Evolutionary conservation across 345 rosid species (phyloP).

Genomic region (Tarenaya hassleriana): DNA sequence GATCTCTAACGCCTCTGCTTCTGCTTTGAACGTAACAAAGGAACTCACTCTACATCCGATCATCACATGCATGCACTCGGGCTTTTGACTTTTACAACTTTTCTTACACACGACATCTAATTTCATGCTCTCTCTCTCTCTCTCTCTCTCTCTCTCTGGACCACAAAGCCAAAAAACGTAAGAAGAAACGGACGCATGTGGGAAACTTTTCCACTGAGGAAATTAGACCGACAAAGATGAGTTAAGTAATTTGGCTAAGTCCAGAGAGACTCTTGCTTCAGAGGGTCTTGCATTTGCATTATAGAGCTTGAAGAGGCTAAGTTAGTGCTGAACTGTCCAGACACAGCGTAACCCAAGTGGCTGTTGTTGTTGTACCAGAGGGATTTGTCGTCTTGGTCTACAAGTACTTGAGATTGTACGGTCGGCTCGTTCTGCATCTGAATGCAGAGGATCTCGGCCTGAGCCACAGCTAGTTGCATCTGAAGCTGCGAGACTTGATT

Average conservation of each 20-base stretch:
- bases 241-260: slow-evolving; percentile 24
- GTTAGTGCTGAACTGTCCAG: slow-evolving; percentile 36
- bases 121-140: too few species aligned
- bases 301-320: slow-evolving; percentile 53
- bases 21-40: slow-evolving; percentile 13
- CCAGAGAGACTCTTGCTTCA: slow-evolving; percentile 70
- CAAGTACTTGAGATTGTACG: slow-evolving; percentile 29
- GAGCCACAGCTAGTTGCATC: slow-evolving; percentile 81
- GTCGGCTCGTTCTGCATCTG: slow-evolving; percentile 65
- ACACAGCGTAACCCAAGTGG: slow-evolving; percentile 30
- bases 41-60: not conserved
- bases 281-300: slow-evolving; percentile 56
- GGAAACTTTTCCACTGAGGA: slow-evolving; percentile 21
- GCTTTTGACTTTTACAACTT: slow-evolving; percentile 31
- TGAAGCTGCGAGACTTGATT: slow-evolving; percentile 75
- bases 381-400: slow-evolving; percentile 39
- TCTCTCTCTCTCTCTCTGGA: slow-evolving; percentile 21
- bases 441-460: slow-evolving; percentile 65
- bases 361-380: slow-evolving; percentile 30
- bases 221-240: not conserved
- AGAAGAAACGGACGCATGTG: slow-evolving; percentile 19
- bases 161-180: not conserved
- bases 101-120: slow-evolving; percentile 31
- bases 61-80: slow-evolving; percentile 34
- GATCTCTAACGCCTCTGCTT: slow-evolving; percentile 17